Evolutionary conservation across 805 yeast species (phyloP), one percentile per base, ranked within the genome.

Genomic region (Candida vaughaniae): DNA sequence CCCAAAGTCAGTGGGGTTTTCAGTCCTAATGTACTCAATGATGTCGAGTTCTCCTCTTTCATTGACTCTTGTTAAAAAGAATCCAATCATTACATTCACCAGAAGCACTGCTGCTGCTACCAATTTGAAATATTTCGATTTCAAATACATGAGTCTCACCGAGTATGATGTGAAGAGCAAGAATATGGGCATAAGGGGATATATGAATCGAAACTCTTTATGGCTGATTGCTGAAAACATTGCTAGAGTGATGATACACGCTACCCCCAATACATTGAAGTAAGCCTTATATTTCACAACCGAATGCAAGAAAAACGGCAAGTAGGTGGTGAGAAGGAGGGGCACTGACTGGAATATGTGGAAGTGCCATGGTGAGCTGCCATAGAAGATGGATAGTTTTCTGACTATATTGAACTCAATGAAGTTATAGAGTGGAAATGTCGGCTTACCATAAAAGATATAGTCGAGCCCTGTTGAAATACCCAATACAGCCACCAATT

Each of bases 171-270:
- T 57, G 16, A 79, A 55, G 1, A 77, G 38, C 11, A 83, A 65
- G 43, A 88, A 60, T 2, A 87, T 50, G 1, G 99, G 97, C 61
- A 85, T 80, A 35, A 93, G 54, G 2, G 95, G 95, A 48, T 82
- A 88, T 12, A 95, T 69, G 56, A 93, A 93, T 31, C 99, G 72
- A 49, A 89, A 85, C 55, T 93, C 99, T 55, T 93, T 93, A 58
- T 93, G 99, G 8, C 73, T 65, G 14, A 93, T 73, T 2, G 66
- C 35, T 0, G 96, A 85, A 48, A 85, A 87, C 0, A 70, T 64
- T 0, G 60, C 33, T 1, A 85, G 33, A 30, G 82, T 82, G 4
- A 73, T 37, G 0, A 70, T 14, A 0, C 73, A 33, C 42, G 46
- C 56, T 31, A 41, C 47, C 20, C 51, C 59, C 14, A 60, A 41